Conservation (phyloP, 176 grass and related monocot species). For the Oryza longistaminata region DNA sequence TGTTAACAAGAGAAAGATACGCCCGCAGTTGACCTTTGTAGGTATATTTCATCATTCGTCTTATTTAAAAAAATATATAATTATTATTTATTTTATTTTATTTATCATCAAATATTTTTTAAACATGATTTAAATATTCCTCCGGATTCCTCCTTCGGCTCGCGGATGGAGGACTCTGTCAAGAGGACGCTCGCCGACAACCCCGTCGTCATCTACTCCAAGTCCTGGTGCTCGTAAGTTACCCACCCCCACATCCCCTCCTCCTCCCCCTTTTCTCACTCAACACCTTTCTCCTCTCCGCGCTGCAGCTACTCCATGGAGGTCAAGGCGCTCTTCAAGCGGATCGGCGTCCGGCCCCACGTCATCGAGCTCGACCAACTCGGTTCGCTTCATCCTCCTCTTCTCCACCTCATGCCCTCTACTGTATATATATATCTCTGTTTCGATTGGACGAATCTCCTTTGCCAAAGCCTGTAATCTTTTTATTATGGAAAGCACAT, state of each 20-base stretch:
- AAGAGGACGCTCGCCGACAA: slow-evolving; percentile 66
- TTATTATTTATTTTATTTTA: too few species aligned
- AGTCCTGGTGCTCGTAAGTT: slow-evolving; percentile 95
- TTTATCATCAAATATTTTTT: too few species aligned
- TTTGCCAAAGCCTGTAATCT: background rate
- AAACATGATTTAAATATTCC: too few species aligned
- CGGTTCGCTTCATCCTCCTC: slow-evolving; percentile 37
- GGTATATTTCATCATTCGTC: too few species aligned
- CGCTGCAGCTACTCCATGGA: slow-evolving; percentile 75
- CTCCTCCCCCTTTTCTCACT: background rate
- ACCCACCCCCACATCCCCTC: background rate
- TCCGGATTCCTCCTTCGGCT: slow-evolving; percentile 74
- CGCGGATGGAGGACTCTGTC: slow-evolving; percentile 81
- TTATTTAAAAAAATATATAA: too few species aligned
- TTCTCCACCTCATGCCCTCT: background rate
- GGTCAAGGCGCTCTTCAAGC: slow-evolving; percentile 89
- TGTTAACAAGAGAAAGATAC: background rate
- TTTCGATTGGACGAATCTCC: background rate
- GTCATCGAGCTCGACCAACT: slow-evolving; percentile 91
- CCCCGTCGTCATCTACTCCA: slow-evolving; percentile 90
- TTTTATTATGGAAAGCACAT: background rate
- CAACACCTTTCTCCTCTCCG: background rate
- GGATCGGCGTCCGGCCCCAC: slow-evolving; percentile 62
- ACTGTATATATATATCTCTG: too few species aligned
- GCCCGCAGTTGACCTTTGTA: too few species aligned